phyloP scores from a whole-genome alignment of 1,284 basidiomycete species.

The Tilletia caries region DNA sequence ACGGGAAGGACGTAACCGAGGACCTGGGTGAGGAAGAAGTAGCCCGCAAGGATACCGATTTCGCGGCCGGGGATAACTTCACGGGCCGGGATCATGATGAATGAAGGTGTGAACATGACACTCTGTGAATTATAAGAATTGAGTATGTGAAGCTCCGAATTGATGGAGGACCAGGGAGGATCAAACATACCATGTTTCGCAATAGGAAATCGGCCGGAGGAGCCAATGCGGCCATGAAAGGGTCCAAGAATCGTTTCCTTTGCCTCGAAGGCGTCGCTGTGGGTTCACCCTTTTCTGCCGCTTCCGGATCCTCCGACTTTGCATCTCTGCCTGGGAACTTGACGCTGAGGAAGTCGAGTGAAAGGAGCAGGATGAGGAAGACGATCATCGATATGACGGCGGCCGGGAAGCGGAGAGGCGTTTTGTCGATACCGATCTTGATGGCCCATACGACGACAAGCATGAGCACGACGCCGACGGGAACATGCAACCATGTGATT shows the following conservation, averaged over 20 bases:
- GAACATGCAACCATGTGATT: slow-evolving; percentile 42
- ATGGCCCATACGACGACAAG: slow-evolving; percentile 23
- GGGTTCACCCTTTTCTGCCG: not conserved
- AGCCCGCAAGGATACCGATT: slow-evolving; percentile 39
- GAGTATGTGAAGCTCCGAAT: not conserved
- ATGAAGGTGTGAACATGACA: slow-evolving; percentile 43
- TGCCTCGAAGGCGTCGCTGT: not conserved
- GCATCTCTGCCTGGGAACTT: slow-evolving; percentile 21
- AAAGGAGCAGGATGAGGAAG: slow-evolving; percentile 29
- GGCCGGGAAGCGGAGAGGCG: slow-evolving; percentile 39
- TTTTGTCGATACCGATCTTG: slow-evolving; percentile 33
- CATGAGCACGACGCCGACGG: slow-evolving; percentile 23
- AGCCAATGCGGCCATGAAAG: slow-evolving; percentile 28
- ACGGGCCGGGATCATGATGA: slow-evolving; percentile 42
- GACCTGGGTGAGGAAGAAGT: slow-evolving; percentile 37
- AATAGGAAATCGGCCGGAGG: slow-evolving; percentile 45
- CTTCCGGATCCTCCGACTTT: not conserved
- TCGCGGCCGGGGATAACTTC: slow-evolving; percentile 38
- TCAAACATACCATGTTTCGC: slow-evolving; percentile 33
- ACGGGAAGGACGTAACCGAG: slow-evolving; percentile 35
- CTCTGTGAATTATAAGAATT: slow-evolving; percentile 9
- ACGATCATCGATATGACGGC: slow-evolving; percentile 37
- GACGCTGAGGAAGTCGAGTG: slow-evolving; percentile 31
- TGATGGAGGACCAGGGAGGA: not conserved
- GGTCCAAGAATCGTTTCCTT: slow-evolving; percentile 24